These are phyloP conservation scores for Ogataea ganodermae DNA, from an alignment of 805 yeast genomes.

Conservation along the genomic window DNA sequence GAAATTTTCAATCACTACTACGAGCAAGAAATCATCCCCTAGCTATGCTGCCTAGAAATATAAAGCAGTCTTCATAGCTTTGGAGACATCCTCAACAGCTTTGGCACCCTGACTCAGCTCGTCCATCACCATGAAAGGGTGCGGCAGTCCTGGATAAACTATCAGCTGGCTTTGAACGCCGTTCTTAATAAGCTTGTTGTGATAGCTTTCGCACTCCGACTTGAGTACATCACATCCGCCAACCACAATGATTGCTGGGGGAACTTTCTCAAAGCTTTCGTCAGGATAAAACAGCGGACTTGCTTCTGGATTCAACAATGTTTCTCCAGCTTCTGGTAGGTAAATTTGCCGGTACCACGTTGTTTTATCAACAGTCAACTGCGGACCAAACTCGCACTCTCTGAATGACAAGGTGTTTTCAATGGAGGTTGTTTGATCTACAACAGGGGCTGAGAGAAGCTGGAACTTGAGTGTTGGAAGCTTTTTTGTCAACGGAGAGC, in stretches of 20 bases:
- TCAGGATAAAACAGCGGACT: constrained; percentile 45
- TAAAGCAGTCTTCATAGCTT: constrained; percentile 9
- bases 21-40: too few relatives aligned
- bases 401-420: constrained; percentile 41
- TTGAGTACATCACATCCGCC: constrained; percentile 48
- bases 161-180: constrained; percentile 39
- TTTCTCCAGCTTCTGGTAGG: constrained; percentile 42
- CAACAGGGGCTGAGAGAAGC: constrained; percentile 45
- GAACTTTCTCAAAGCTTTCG: constrained; percentile 40
- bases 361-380: constrained; percentile 47
- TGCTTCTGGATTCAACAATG: constrained; percentile 36
- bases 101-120: constrained; percentile 26
- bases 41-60: neutral
- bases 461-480: constrained; percentile 42
- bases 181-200: constrained; percentile 38
- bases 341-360: constrained; percentile 46
- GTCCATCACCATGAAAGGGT: constrained; percentile 53
- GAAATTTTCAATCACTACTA: too few relatives aligned
- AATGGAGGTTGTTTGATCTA: constrained; percentile 43
- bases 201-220: constrained; percentile 46
- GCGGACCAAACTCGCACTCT: constrained; percentile 42
- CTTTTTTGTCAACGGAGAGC: constrained; percentile 22
- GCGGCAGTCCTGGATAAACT: constrained; percentile 46
- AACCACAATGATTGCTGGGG: constrained; percentile 44
- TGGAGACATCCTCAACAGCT: constrained; percentile 8